Evolutionary conservation across 2,329 filamentous ascomycete genomes (phyloP).

Genomic region (Botryotinia globosa): DNA sequence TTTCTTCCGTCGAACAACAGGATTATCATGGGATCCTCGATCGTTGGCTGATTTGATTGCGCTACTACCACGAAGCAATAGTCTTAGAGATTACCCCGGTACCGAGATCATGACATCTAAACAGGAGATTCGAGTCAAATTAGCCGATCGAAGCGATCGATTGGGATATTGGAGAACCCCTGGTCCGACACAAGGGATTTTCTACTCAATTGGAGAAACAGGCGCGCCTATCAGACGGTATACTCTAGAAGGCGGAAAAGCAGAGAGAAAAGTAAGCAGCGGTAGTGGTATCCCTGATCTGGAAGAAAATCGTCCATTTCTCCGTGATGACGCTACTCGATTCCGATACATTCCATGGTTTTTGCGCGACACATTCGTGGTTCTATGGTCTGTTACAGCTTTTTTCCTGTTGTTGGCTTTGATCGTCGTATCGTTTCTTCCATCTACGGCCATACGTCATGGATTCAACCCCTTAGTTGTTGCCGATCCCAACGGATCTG

Average conservation of each 20-base stretch:
- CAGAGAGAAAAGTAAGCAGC: constrained; percentile 42
- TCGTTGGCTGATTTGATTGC: constrained; percentile 79
- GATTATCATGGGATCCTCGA: constrained; percentile 79
- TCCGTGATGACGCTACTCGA: constrained; percentile 44
- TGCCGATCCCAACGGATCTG: constrained; percentile 56
- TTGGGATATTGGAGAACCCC: constrained; percentile 85
- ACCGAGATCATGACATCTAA: constrained; percentile 59
- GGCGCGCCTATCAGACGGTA: constrained; percentile 51
- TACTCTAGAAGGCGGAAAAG: constrained; percentile 48
- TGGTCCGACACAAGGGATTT: constrained; percentile 60
- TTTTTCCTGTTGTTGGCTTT: constrained; percentile 65
- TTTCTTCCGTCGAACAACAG: constrained; percentile 65
- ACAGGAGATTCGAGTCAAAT: constrained; percentile 52
- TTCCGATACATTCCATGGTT: constrained; percentile 76
- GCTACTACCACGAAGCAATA: constrained; percentile 77
- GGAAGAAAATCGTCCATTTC: constrained; percentile 30
- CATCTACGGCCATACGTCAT: constrained; percentile 58
- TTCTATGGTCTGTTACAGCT: constrained; percentile 61
- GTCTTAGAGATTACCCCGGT: constrained; percentile 67
- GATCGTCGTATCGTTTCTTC: constrained; percentile 75
- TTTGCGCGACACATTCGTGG: constrained; percentile 63
- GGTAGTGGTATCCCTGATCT: constrained; percentile 26
- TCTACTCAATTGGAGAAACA: constrained; percentile 75
- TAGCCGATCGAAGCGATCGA: constrained; percentile 60
- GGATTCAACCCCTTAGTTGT: constrained; percentile 71